These are phyloP conservation scores for Candida mesenterica DNA, from an alignment of 1,139 yeast genomes.

Conservation along the genomic window DNA sequence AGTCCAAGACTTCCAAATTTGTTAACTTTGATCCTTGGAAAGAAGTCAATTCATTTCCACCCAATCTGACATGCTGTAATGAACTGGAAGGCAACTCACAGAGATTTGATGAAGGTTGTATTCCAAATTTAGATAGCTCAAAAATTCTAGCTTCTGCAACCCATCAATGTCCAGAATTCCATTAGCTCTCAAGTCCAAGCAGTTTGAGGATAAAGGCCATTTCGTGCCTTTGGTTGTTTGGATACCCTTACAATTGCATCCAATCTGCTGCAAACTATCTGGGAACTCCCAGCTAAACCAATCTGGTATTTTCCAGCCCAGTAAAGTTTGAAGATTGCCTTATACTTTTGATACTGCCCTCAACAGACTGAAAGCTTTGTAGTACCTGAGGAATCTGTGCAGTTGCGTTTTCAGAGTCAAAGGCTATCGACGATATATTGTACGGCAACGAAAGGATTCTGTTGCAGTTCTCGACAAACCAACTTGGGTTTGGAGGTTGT, in stretches of 20 bases:
- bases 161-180: not conserved
- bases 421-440: too few relatives aligned
- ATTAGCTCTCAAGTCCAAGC: not conserved
- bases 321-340: too few relatives aligned
- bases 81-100: too few relatives aligned
- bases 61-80: not conserved
- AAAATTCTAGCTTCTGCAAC: too few relatives aligned
- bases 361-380: too few relatives aligned
- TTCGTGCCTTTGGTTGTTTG: not conserved
- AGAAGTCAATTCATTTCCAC: not conserved
- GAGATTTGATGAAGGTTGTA: not conserved
- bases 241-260: not conserved
- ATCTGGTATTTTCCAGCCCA: not conserved
- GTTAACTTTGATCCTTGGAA: not conserved
- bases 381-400: too few relatives aligned
- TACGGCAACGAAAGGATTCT: too few relatives aligned
- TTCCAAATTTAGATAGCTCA: too few relatives aligned
- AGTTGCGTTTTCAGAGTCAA: too few relatives aligned
- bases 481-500: too few relatives aligned
- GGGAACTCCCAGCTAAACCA: not conserved
- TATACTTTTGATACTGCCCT: too few relatives aligned
- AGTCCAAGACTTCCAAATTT: not conserved
- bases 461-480: too few relatives aligned
- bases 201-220: not conserved
- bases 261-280: not conserved